Evolutionary conservation across 352 stramenopile genomes (phyloP), one percentile per base, ranked within the genome.

Genomic region (Blastocystis sp.): DNA sequence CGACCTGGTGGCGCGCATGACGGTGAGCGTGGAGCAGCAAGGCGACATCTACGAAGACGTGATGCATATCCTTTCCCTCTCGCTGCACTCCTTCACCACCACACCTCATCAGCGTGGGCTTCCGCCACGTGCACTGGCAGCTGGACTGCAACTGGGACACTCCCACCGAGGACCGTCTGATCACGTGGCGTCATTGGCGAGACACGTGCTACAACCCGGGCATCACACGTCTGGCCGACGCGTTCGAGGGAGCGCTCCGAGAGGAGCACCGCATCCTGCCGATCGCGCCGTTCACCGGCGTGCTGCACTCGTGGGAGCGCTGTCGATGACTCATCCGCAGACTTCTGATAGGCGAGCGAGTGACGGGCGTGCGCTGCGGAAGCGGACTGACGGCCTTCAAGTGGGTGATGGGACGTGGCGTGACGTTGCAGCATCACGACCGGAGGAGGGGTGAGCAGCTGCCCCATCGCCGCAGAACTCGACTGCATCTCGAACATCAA

Each of bases 71-170:
- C 30, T 34, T 34, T 34, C 0, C 30, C 30, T 34, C 30, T 34
- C 30, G 30, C 30, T 34, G 30, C 30, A 34, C 30, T 34, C 30
- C 30, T 34, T 34, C 18, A 79, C 24, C 24, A 0, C 24, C 64
- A 88, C 59, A 88, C 47, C 66, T 89, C 39, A 79, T 89, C 43
- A 78, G 70, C 47, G 39, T 62, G 6, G 75, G 91, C 54, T 92
- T 92, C 66, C 79, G 91, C 45, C 91, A 92, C 73, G 91, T 92
- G 43, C 91, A 92, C 90, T 92, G 91, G 91, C 91, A 92, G 50
- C 43, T 92, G 50, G 91, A 92, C 47, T 90, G 76, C 39, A 88
- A 92, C 62, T 92, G 91, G 91, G 91, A 90, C 56, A 92, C 91
- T 13, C 91, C 91, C 13, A 90, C 91, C 37, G 89, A 91, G 65